Evolutionary conservation across 75 land plant species (phyloP).

Genomic region (Picea sitchensis): DNA sequence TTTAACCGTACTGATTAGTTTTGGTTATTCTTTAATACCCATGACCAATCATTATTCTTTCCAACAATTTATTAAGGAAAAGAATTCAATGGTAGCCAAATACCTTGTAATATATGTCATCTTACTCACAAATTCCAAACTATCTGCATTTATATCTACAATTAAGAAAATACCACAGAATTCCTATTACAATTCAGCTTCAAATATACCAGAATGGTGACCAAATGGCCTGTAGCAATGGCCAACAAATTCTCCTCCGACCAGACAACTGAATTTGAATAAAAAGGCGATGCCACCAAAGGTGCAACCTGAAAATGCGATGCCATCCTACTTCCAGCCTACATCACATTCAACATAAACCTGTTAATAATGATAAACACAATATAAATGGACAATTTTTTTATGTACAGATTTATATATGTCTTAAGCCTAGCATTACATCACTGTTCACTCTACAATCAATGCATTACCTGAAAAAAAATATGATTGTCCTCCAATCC

Average conservation of each 20-base stretch:
- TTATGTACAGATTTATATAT: too few relatives aligned
- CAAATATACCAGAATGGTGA: constrained; percentile 72
- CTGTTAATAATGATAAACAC: too few relatives aligned
- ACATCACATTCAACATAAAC: not conserved
- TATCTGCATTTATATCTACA: not conserved
- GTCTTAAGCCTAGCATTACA: too few relatives aligned
- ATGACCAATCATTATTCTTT: not conserved
- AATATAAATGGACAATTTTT: too few relatives aligned
- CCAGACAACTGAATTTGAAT: constrained; percentile 81
- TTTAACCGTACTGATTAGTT: not conserved
- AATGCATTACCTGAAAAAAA: too few relatives aligned
- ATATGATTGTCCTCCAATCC: too few relatives aligned
- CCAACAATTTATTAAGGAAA: not conserved
- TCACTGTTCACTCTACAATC: too few relatives aligned
- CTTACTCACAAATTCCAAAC: not conserved
- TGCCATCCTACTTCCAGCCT: constrained; percentile 24
- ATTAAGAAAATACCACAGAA: not conserved
- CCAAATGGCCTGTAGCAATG: constrained; percentile 74
- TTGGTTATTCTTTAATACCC: constrained; percentile 3
- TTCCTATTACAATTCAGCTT: not conserved
- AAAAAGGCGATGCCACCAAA: constrained; percentile 38
- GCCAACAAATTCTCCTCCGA: constrained; percentile 89
- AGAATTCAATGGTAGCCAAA: not conserved
- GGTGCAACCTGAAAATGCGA: constrained; percentile 37
- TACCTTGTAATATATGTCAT: not conserved